phyloP scores from a whole-genome alignment of 495 filamentous ascomycete species.

The Xylaria bambusicola region DNA sequence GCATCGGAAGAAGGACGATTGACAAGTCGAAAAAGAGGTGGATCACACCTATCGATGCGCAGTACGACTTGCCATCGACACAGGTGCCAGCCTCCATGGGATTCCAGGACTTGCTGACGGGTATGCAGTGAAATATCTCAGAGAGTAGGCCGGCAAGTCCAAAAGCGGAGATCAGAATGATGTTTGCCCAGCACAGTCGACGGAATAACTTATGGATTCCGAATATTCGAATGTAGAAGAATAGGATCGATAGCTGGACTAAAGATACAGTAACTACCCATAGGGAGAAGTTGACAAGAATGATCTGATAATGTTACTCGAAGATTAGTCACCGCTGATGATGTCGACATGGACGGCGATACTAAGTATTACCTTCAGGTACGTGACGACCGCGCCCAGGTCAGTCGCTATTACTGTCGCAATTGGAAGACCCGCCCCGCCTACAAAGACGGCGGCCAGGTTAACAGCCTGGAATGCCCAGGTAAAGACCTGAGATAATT shows the following conservation, averaged over 20 bases:
- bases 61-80: slow-evolving; percentile 10
- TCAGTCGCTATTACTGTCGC: not conserved
- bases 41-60: slow-evolving; percentile 8
- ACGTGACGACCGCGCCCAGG: not conserved
- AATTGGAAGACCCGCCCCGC: not conserved
- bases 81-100: slow-evolving; percentile 21
- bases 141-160: slow-evolving; percentile 31
- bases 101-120: slow-evolving; percentile 26
- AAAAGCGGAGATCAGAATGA: slow-evolving; percentile 22
- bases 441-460: not conserved
- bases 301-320: not conserved
- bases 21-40: slow-evolving; percentile 19
- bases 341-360: no score
- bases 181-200: slow-evolving; percentile 20
- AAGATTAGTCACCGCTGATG: not conserved
- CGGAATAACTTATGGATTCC: slow-evolving; percentile 3
- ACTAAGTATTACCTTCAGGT: not conserved
- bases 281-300: not conserved
- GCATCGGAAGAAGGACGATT: slow-evolving; percentile 14
- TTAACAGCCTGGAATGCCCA: not conserved
- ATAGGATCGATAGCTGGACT: slow-evolving; percentile 2
- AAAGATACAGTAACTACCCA: not conserved
- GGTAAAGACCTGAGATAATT: not conserved
- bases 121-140: slow-evolving; percentile 29
- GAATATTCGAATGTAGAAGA: slow-evolving; percentile 16